Evolutionary conservation across 2,329 filamentous ascomycete genomes (phyloP).

Genomic region (Arthroderma sp.): DNA sequence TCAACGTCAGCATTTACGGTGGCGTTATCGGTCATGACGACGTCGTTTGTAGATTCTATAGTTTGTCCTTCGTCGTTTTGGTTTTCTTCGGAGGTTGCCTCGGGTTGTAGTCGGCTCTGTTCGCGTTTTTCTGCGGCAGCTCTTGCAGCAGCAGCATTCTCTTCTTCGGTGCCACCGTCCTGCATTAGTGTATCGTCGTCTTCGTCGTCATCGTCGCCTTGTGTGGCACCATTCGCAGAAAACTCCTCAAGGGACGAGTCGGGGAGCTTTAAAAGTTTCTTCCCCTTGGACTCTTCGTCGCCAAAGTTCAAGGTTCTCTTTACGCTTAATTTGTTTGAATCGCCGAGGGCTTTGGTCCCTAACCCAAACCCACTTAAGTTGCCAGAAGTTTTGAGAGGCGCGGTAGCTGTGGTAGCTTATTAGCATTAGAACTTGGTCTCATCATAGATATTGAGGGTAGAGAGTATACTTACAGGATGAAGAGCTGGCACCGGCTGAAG

Average conservation of each 20-base stretch:
- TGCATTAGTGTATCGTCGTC: constrained; percentile 64
- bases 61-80: not conserved
- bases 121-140: constrained; percentile 77
- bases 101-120: constrained; percentile 42
- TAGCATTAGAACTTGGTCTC: not conserved
- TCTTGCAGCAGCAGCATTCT: constrained; percentile 71
- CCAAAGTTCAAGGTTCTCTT: constrained; percentile 73
- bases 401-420: constrained; percentile 24
- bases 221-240: constrained; percentile 43
- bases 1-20: constrained; percentile 24
- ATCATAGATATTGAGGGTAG: not conserved
- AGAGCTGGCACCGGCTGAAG: constrained; percentile 31
- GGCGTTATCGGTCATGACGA: constrained; percentile 19
- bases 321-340: constrained; percentile 52
- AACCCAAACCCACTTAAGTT: constrained; percentile 81
- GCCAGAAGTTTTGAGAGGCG: constrained; percentile 52
- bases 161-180: constrained; percentile 74
- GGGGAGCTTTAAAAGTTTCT: constrained; percentile 84
- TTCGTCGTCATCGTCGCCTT: constrained; percentile 42
- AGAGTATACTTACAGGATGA: constrained; percentile 27
- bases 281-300: constrained; percentile 74
- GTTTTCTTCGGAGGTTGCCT: constrained; percentile 33
- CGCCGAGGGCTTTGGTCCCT: constrained; percentile 51
- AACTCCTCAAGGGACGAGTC: constrained; percentile 56
- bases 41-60: not conserved